phyloP scores from a whole-genome alignment of 2,329 filamentous ascomycete genomes.

The Fusarium ramigenum region DNA sequence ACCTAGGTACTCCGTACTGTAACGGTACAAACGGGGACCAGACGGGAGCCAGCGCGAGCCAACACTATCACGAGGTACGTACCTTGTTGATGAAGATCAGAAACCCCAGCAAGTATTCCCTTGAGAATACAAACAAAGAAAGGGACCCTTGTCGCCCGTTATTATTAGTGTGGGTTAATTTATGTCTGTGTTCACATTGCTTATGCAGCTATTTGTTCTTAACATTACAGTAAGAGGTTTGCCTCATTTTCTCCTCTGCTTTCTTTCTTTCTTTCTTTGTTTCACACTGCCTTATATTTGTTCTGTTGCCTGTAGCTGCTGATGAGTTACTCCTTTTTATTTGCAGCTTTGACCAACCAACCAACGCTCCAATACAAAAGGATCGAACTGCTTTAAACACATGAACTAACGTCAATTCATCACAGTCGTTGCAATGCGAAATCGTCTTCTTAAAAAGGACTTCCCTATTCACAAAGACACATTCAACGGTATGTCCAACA shows the following conservation, averaged over 20 bases:
- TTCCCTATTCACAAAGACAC: slow-evolving; percentile 50
- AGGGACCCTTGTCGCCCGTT: neutral
- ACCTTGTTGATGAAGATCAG: slow-evolving; percentile 2
- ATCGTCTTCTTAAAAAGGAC: slow-evolving; percentile 46
- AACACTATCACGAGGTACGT: slow-evolving; percentile 11
- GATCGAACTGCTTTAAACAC: neutral
- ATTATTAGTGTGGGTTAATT: slow-evolving; percentile 4
- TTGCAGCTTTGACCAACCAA: slow-evolving; percentile 25
- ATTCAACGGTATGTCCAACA: slow-evolving; percentile 34
- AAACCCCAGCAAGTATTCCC: slow-evolving; percentile 16
- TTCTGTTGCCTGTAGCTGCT: neutral
- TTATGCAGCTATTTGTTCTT: slow-evolving; percentile 3
- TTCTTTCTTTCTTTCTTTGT: neutral
- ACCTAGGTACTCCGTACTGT: neutral
- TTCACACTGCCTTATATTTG: neutral
- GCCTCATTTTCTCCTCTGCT: neutral
- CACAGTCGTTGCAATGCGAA: slow-evolving; percentile 44
- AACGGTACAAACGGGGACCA: slow-evolving; percentile 22
- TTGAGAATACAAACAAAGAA: slow-evolving; percentile 14
- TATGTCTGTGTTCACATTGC: slow-evolving; percentile 11
- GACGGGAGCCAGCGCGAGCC: slow-evolving; percentile 28
- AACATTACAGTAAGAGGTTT: neutral
- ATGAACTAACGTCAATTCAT: neutral
- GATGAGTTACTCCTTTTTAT: neutral
- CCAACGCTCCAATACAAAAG: neutral